Percentiles rank a stretch among this genome's conserved stretches.
phyloP scores from a whole-genome alignment of 108 stramenopile genomes.

The Aurantiochytrium sp. region DNA sequence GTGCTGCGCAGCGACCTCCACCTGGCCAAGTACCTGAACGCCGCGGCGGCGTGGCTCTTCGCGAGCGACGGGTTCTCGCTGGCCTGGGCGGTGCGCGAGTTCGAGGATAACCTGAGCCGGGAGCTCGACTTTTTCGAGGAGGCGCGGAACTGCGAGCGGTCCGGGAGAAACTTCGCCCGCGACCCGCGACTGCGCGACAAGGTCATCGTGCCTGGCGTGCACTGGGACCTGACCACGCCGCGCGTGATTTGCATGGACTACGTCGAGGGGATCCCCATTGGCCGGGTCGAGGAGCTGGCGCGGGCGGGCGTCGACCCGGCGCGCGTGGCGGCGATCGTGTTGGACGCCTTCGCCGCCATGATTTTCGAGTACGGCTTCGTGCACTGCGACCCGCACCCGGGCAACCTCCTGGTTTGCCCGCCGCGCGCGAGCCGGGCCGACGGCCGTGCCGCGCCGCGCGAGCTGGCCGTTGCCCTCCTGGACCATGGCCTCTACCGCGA shows the following conservation, averaged over 20 bases:
- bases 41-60: background rate
- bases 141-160: conserved; percentile 23
- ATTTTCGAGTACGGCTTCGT: conserved; percentile 23
- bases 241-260: conserved; percentile 5
- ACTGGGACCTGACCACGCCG: conserved; percentile 10
- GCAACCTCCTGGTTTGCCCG: background rate
- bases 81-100: conserved; percentile 2
- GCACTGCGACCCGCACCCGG: conserved; percentile 10
- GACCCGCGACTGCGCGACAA: background rate
- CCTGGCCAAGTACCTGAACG: background rate
- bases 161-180: background rate
- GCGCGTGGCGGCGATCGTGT: background rate
- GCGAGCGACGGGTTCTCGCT: background rate
- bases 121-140: conserved; percentile 36
- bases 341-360: conserved; percentile 21
- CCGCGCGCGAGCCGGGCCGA: no score
- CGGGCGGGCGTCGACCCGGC: background rate
- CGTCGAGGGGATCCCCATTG: conserved; percentile 2
- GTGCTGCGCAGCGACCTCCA: background rate
- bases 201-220: background rate
- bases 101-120: background rate
- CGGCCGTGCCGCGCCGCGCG: no score
- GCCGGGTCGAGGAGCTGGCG: background rate
- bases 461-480: background rate
- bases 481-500: conserved; percentile 17